Percentiles rank a stretch among this genome's conserved stretches.
Evolutionary conservation across 345 rosid genomes (phyloP).

Genomic region (Gynandropsis gynandra): DNA sequence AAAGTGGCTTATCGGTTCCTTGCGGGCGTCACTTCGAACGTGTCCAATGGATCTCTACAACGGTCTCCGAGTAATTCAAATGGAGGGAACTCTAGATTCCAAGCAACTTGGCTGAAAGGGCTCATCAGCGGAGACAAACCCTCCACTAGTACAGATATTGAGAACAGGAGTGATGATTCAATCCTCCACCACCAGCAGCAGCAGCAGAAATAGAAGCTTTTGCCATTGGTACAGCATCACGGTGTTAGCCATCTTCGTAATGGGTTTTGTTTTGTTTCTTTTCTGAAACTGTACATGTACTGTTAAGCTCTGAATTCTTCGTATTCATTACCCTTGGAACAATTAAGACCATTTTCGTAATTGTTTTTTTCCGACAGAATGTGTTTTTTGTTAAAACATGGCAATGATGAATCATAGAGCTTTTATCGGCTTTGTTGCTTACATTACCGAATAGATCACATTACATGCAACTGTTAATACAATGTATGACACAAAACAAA

Average conservation of each 20-base stretch:
- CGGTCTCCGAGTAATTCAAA: slow-evolving; percentile 43
- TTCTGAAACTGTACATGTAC: slow-evolving; percentile 17
- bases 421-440: too few species aligned
- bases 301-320: background rate
- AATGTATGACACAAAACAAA: too few species aligned
- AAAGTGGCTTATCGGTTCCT: slow-evolving; percentile 93
- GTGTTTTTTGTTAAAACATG: background rate
- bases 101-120: slow-evolving; percentile 79
- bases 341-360: background rate
- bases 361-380: background rate
- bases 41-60: slow-evolving; percentile 20
- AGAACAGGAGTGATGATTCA: slow-evolving; percentile 27
- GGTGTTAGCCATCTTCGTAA: background rate
- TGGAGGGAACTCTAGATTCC: slow-evolving; percentile 51
- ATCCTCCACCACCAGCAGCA: slow-evolving; percentile 22
- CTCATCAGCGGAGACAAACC: slow-evolving; percentile 51
- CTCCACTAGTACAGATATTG: slow-evolving; percentile 24
- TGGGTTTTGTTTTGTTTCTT: slow-evolving; percentile 8
- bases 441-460: too few species aligned
- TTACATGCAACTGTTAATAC: too few species aligned
- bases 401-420: too few species aligned
- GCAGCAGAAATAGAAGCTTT: slow-evolving; percentile 5
- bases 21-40: slow-evolving; percentile 44
- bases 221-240: too few species aligned
- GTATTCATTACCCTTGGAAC: slow-evolving; percentile 20